Base-by-base conservation (phyloP, 2,329 filamentous ascomycete genomes). In the Ophiostoma tasmaniense region DNA sequence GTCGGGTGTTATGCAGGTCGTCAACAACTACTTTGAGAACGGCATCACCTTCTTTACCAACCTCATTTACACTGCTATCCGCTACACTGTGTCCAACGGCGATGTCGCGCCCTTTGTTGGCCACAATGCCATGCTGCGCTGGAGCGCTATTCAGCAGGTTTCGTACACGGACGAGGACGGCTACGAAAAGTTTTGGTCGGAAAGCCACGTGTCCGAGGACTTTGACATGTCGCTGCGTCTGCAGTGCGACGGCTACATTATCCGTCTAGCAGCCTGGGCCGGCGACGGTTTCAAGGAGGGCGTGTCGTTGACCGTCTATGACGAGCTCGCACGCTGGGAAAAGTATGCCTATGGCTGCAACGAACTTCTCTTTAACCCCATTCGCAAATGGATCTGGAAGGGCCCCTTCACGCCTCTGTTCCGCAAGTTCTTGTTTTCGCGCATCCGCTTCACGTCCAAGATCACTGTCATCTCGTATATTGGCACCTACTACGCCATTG, bases 331-430 rank as follows among this genome's bases (percentile, higher is more conserved):
- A 1, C 89, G 91, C 69, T 94, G 91, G 91, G 91, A 94, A 76
- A 94, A 94, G 79, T 93, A 93, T 76, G 91, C 91, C 2, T 93
- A 92, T 74, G 90, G 91, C 50, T 93, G 91, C 79, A 91, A 90
- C 77, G 91, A 93, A 80, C 82, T 94, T 69, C 83, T 94, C 69
- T 94, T 95, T 81, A 85, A 94, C 75, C 91, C 91, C 2, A 81
- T 94, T 71, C 84, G 85, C 71, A 87, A 87, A 73, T 94, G 91
- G 91, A 77, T 87, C 62, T 87, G 83, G 76, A 85, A 83, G 20
- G 91, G 91, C 0, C 91, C 91, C 35, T 91, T 94, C 76, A 94
- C 91, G 3, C 88, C 89, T 28, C 84, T 94, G 4, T 94, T 94
- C 84, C 84, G 88, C 71, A 83, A 80, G 69, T 94, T 95, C 80